Percentiles rank a stretch among this genome's conserved stretches.
Evolutionary conservation across 2,329 filamentous ascomycete species (phyloP).

Genomic region (Cryphonectria japonica): DNA sequence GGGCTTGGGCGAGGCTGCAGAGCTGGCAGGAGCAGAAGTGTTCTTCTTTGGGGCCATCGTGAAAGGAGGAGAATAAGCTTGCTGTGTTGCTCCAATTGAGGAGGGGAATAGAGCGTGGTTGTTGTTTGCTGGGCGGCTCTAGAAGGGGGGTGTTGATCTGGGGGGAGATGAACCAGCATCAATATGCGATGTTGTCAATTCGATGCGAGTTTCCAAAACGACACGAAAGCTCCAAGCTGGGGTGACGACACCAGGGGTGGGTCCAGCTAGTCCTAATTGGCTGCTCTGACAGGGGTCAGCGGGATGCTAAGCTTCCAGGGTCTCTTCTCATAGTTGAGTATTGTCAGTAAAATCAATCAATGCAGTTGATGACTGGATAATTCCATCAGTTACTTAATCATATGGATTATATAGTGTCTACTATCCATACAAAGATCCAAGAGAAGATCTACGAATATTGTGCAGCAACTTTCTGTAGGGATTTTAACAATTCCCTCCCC

Average conservation of each 20-base stretch:
- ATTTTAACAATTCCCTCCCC: too few relatives aligned
- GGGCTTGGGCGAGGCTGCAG: conserved; percentile 12
- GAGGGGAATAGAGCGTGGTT: background rate
- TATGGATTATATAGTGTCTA: background rate
- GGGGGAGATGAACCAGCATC: background rate
- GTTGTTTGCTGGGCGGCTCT: background rate
- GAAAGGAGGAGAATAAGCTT: background rate
- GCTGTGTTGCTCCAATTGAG: background rate
- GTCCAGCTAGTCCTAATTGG: conserved; percentile 19
- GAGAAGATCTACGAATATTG: too few relatives aligned
- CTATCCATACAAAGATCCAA: too few relatives aligned
- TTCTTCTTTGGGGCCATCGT: conserved; percentile 28
- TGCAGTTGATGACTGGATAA: background rate
- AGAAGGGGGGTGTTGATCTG: background rate
- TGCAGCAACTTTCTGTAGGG: too few relatives aligned
- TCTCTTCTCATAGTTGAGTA: background rate
- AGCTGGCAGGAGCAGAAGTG: conserved; percentile 15
- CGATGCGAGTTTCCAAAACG: conserved; percentile 23
- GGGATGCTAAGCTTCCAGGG: conserved; percentile 12
- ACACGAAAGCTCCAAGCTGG: conserved; percentile 27
- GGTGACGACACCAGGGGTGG: conserved; percentile 15
- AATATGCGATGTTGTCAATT: conserved; percentile 9
- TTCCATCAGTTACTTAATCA: background rate
- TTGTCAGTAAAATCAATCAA: background rate
- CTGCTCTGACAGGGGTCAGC: background rate